Evolutionary conservation across 148 eudicot genomes (phyloP), one percentile per base, ranked within the genome.

Genomic region (Spergularia bocconei): DNA sequence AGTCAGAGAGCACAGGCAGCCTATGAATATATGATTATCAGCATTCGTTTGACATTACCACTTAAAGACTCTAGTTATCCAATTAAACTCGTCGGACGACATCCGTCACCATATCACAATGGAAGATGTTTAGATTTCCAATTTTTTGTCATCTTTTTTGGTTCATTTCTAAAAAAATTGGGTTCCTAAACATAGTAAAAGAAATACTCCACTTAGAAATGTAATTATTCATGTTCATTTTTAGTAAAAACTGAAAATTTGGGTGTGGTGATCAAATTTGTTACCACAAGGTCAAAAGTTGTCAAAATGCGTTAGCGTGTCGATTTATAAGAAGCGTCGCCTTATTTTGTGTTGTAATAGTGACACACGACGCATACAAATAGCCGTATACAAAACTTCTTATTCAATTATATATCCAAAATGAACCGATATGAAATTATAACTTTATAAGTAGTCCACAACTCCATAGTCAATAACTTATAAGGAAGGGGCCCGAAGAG

Each of bases 1-100:
- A 73, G 76, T 73, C 76, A 73, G 57, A 61, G 66, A 25, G 58
- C 76, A 73, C 62, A 73, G 47, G 57, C 19, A 67, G 71, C 29
- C 55, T 44, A 41, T 29, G 36, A 29, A 4, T 29, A 2, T 4
- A 29, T 29, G 65, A 62, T 25, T 23, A 61, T 62, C 33, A 62
- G 33, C 25, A 1, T 4, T 19, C 13, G 16, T 14, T 62, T 25
- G 41, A 25, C 41, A 20, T 62, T 62, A 62, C 36, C 36, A 2
- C 36, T 29, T 29, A 29, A 62, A 25, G 65, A 62, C 38, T 62
- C 65, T 11, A 29, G 41, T 62, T 5, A 62, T 62, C 62, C 25
- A 58, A 19, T 58, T 21, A 58, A 58, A n/a, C 33, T 20, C 62
- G 23, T 58, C 62, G 3, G 36, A 29, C 25, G 62, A 58, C 62